Percentiles rank a stretch among this genome's conserved stretches.
Evolutionary conservation across 495 filamentous ascomycete genomes (phyloP).

Genomic region (Aspergillus indologenus): DNA sequence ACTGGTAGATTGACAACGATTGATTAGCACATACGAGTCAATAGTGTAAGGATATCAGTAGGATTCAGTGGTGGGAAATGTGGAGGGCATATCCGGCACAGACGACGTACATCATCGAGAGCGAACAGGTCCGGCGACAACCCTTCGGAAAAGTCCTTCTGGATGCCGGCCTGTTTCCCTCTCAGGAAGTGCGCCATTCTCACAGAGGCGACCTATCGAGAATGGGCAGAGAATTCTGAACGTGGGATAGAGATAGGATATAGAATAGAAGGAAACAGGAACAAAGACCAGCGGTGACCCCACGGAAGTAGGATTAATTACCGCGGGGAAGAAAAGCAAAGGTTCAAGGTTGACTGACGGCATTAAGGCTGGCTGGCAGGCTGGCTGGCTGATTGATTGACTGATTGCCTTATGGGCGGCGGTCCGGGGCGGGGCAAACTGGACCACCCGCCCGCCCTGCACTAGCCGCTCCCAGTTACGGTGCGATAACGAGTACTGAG

Average conservation of each 20-base stretch:
- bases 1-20: slow-evolving; percentile 39
- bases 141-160: slow-evolving; percentile 81
- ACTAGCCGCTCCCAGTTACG: background rate
- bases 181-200: slow-evolving; percentile 81
- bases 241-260: slow-evolving; percentile 16
- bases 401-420: background rate
- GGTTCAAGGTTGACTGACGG: slow-evolving; percentile 2
- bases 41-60: slow-evolving; percentile 16
- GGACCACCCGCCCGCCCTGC: background rate
- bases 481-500: background rate
- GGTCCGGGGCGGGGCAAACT: slow-evolving; percentile 9
- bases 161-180: slow-evolving; percentile 88
- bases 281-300: slow-evolving; percentile 26
- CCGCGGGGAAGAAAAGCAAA: background rate
- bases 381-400: no score
- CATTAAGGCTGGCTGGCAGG: background rate
- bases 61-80: slow-evolving; percentile 20
- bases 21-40: slow-evolving; percentile 16
- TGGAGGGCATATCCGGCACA: background rate
- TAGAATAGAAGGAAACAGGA: slow-evolving; percentile 21
- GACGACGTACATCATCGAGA: slow-evolving; percentile 69
- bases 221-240: slow-evolving; percentile 7
- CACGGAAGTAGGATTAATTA: slow-evolving; percentile 2
- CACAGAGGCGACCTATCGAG: background rate
- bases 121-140: slow-evolving; percentile 71